Base-by-base conservation (phyloP, 1,284 basidiomycete species). In the Paramarasmius palmivorus region DNA sequence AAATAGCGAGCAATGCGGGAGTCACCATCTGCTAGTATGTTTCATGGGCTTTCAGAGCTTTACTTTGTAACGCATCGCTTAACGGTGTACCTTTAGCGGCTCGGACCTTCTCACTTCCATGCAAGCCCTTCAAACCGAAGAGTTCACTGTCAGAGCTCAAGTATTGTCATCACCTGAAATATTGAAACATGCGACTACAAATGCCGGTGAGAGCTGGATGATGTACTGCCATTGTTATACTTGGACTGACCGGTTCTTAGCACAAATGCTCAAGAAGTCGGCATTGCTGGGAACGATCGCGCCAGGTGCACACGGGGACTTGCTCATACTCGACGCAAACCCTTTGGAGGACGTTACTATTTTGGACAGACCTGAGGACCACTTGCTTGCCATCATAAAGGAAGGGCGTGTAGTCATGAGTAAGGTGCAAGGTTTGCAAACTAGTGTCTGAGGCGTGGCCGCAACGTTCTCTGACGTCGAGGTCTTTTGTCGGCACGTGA, bases 331-430 rank as follows among this genome's bases (percentile, higher is more conserved):
- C 49, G 62, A 73, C 41, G 63, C 63, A 19, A 76, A 79, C 60
- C 78, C 78, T 1, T 62, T 80, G 49, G 69, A 74, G 34, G 76
- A 80, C 57, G 67, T 78, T 26, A 73, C 64, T 0, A 61, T 79
- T 20, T 63, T 81, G 2, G 75, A 79, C 59, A 64, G 68, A 45
- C 67, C 76, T 50, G 63, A 77, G 53, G 61, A 70, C 25, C 63
- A 71, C 56, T 61, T 74, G 7, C 52, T 64, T 9, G 73, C 63
- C 0, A 66, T 76, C 22, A 64, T 76, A 42, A 73, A 74, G 59
- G 68, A 66, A 9, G 74, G 74, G 1, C 58, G 68, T 20, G 68
- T 73, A 0, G 59, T 67, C n/a, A 64, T 59, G 40, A 71, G 69
- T 52, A 57, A 58, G n/a, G 42, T 73, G 23, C 49, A 42, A 6